These are phyloP conservation scores for Silybum marianum DNA, from an alignment of 129 eudicot species.

Conservation along the genomic window DNA sequence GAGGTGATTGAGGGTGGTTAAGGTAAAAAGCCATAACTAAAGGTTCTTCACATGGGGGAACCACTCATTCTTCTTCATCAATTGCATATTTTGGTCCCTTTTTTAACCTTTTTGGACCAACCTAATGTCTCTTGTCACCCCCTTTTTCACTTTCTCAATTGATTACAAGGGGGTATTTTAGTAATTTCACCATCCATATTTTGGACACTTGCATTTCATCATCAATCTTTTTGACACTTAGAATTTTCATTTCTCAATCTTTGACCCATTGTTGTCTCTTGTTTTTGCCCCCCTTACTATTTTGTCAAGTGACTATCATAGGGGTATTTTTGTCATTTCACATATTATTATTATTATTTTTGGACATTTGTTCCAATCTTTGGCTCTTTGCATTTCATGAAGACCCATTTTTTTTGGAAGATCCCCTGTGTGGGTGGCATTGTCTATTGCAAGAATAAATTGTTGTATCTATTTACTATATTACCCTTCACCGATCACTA, in stretches of 20 bases:
- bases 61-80: constrained; percentile 40
- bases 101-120: constrained; percentile 30
- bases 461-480: neutral
- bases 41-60: constrained; percentile 45
- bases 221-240: neutral
- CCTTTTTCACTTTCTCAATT: constrained; percentile 8
- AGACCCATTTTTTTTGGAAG: constrained; percentile 25
- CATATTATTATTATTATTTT: neutral
- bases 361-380: constrained; percentile 1
- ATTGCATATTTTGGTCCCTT: constrained; percentile 36
- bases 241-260: constrained; percentile 7
- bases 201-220: constrained; percentile 20
- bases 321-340: constrained; percentile 8
- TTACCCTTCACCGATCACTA: neutral
- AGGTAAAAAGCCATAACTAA: constrained; percentile 29
- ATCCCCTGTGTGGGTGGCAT: neutral
- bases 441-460: constrained; percentile 8
- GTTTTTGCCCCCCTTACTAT: neutral
- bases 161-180: constrained; percentile 13
- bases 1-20: constrained; percentile 40
- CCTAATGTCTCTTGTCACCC: constrained; percentile 28
- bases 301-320: neutral
- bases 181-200: neutral
- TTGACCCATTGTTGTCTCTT: constrained; percentile 23
- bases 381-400: neutral